A percentile compares a stretch with the other conserved stretches of the same genome.
These are phyloP conservation scores for Lachnellula willkommii DNA, from an alignment of 2,329 filamentous ascomycete species.

Conservation along the genomic window DNA sequence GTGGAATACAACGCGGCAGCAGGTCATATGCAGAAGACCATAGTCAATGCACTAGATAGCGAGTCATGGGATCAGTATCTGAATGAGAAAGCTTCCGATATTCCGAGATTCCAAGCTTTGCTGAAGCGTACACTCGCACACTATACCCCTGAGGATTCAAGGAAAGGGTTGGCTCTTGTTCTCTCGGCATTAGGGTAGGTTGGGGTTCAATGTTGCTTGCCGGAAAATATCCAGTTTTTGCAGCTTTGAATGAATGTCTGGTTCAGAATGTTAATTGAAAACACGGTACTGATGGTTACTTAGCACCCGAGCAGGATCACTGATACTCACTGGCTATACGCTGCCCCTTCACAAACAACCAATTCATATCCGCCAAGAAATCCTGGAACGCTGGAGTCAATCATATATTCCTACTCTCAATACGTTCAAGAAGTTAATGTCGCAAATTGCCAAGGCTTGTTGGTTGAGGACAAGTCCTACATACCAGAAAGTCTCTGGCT, in stretches of 20 bases:
- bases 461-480: conserved; percentile 46
- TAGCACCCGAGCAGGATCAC: conserved; percentile 57
- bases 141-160: conserved; percentile 24
- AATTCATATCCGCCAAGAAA: conserved; percentile 52
- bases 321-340: conserved; percentile 63
- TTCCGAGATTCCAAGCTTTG: conserved; percentile 48
- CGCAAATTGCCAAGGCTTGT: conserved; percentile 44
- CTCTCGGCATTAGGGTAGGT: conserved; percentile 29
- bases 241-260: background rate
- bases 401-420: conserved; percentile 53
- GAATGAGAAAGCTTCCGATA: conserved; percentile 44
- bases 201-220: background rate
- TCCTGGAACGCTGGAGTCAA: conserved; percentile 57
- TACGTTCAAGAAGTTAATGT: conserved; percentile 50
- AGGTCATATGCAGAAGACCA: conserved; percentile 32
- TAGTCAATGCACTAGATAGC: conserved; percentile 38
- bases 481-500: conserved; percentile 52
- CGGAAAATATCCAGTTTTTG: background rate
- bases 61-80: conserved; percentile 49
- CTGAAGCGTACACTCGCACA: conserved; percentile 40
- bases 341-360: conserved; percentile 59
- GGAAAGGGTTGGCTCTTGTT: conserved; percentile 23
- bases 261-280: conserved; percentile 2
- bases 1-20: conserved; percentile 46
- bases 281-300: background rate